These are phyloP conservation scores for Euphrasia confusa DNA, from an alignment of 257 asterid species.

Conservation along the genomic window DNA sequence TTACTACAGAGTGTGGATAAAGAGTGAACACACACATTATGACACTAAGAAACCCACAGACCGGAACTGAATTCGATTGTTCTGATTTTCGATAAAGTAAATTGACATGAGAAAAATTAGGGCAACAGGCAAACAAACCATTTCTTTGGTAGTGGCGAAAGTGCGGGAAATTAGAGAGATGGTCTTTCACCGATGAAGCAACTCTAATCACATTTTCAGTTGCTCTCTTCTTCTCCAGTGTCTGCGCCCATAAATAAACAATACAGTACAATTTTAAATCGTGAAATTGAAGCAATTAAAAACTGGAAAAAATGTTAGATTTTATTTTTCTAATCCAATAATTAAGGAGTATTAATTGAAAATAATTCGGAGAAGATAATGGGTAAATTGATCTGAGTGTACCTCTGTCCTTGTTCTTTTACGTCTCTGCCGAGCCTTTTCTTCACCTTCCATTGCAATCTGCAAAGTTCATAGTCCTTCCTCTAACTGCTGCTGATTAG, in stretches of 20 bases:
- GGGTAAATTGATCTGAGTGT: neutral
- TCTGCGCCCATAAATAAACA: constrained; percentile 35
- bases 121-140: constrained; percentile 45
- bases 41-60: neutral
- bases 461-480: neutral
- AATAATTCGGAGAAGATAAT: neutral
- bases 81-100: neutral
- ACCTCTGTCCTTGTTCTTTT: constrained; percentile 51
- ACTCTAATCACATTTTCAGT: constrained; percentile 40
- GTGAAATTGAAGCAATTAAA: neutral
- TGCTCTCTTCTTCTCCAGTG: constrained; percentile 62
- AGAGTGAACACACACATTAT: neutral
- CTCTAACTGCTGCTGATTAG: no score
- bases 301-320: neutral
- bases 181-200: constrained; percentile 54
- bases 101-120: neutral
- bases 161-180: constrained; percentile 48
- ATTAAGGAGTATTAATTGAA: neutral
- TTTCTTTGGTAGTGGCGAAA: constrained; percentile 45
- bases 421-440: constrained; percentile 23
- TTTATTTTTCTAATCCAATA: neutral
- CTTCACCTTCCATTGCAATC: constrained; percentile 33
- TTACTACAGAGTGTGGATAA: no score
- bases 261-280: neutral
- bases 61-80: neutral